Percentiles rank a stretch among this genome's conserved stretches.
Conservation (phyloP, 495 filamentous ascomycete species). For the Tuber brumale region DNA sequence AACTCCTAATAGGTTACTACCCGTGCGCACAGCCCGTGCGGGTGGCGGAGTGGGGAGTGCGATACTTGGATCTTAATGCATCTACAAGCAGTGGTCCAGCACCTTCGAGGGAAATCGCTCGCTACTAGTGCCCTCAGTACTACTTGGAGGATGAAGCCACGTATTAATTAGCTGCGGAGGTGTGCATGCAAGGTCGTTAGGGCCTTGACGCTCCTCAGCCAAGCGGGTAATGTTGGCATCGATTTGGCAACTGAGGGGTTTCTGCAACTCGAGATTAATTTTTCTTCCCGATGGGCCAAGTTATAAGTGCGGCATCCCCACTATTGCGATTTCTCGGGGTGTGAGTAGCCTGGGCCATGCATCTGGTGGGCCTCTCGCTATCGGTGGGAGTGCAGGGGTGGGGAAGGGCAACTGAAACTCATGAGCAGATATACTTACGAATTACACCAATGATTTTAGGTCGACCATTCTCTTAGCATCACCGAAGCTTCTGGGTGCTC, state of each 20-base stretch:
- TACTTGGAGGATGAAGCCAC: neutral
- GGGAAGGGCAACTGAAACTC: neutral
- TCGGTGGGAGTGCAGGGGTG: neutral
- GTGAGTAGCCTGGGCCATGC: neutral
- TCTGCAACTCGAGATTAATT: neutral
- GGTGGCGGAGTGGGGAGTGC: neutral
- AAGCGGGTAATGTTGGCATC: neutral
- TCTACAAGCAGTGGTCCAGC: too few species aligned
- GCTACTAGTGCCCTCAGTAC: neutral
- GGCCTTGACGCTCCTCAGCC: neutral
- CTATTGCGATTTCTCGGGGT: neutral
- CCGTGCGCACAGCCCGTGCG: neutral
- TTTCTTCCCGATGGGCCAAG: neutral
- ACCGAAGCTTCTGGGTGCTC: neutral
- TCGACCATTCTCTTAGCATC: neutral
- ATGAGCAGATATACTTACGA: neutral
- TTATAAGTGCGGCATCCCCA: neutral
- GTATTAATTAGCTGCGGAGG: neutral
- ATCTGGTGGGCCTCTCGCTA: neutral
- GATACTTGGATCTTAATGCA: neutral
- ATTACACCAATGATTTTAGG: neutral
- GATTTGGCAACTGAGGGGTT: neutral
- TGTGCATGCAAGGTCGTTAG: neutral
- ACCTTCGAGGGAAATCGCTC: neutral
- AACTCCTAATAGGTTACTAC: neutral